Evolutionary conservation across 2,329 filamentous ascomycete genomes (phyloP), one percentile per base, ranked within the genome.

Genomic region (Fusarium odoratissimum): DNA sequence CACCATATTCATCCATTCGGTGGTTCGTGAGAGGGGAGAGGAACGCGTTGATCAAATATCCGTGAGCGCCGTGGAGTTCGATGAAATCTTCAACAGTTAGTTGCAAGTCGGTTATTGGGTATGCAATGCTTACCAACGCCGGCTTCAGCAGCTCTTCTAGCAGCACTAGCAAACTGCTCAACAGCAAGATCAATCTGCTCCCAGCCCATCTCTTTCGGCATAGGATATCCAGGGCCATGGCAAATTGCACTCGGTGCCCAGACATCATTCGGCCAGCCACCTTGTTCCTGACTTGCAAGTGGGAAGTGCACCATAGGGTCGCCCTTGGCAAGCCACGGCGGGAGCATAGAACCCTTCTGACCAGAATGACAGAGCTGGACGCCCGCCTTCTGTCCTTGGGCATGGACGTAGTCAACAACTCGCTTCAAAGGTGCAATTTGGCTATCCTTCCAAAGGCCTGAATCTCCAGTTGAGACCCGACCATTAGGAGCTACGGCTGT

Each of bases 1-100:
- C 91, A 51, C 91, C 91, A 78, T 92, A 92, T 55, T 86, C 75
- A 77, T 92, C 91, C 21, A 87, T 91, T 45, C 91, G 85, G 16
- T n/a, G 19, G 2, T 64, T 64, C 0, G 61, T 52, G 1, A 64
- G 45, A 8, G 61, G 56, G 1, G 61, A 64, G 0, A 64, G 25
- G 2, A 64, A 64, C 5, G 35, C 3, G 17, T 40, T 30, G 1
- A 64, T 41, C 3, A 64, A 12, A 5, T 64, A 64, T 1, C 61
- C 61, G 3, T 64, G 61, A 4, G 61, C 61, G 0, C 61, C 61
- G 2, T 64, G 61, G 1, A 64, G 13, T 33, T 64, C 61, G 11
- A 64, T 64, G 2, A 62, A 33, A n/a, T 64, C 61, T 61, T 5
- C 1, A 4, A 1, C 4, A 2, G 0, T 62, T 6, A 62, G 52